Evolutionary conservation across 225 moss, liverwort and hornwort species (phyloP).

Genomic region (Sphagnum tenellum): DNA sequence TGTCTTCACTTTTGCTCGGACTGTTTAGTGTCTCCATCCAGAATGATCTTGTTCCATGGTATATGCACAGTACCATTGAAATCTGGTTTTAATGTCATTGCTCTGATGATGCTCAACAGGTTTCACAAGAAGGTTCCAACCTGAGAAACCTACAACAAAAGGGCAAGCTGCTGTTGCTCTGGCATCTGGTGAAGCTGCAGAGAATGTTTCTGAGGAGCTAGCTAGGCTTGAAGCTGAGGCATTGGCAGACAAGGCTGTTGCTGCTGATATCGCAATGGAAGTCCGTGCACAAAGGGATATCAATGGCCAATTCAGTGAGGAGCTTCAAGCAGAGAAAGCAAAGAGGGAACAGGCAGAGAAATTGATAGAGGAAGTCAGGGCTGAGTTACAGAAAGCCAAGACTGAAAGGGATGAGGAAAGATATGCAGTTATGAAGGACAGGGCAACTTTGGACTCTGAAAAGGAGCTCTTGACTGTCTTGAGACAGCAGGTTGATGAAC

Average conservation of each 20-base stretch:
- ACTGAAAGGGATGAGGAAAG: slow-evolving; percentile 57
- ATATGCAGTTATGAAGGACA: slow-evolving; percentile 41
- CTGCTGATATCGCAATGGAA: slow-evolving; percentile 72
- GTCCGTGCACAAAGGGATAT: slow-evolving; percentile 71
- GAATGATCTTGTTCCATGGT: no score
- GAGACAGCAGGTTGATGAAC: slow-evolving; percentile 65
- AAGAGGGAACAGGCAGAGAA: slow-evolving; percentile 47
- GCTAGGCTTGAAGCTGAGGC: slow-evolving; percentile 61
- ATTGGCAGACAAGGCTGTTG: slow-evolving; percentile 59
- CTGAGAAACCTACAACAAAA: slow-evolving; percentile 62
- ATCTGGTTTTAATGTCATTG: no score
- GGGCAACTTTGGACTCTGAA: slow-evolving; percentile 59
- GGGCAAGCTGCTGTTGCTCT: slow-evolving; percentile 74
- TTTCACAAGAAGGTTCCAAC: slow-evolving; percentile 67
- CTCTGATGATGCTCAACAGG: slow-evolving; percentile 11
- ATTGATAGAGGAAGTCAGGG: slow-evolving; percentile 36
- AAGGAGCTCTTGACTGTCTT: slow-evolving; percentile 51
- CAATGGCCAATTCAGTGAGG: slow-evolving; percentile 62
- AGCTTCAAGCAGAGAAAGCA: slow-evolving; percentile 68
- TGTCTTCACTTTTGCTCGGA: no score
- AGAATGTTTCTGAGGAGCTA: slow-evolving; percentile 54
- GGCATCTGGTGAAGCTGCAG: slow-evolving; percentile 54
- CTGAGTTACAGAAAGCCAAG: slow-evolving; percentile 44
- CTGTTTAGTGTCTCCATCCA: no score
- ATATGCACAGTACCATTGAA: no score